These are phyloP conservation scores for Adenanthera pavonina DNA, from an alignment of 306 rosid genomes.

Conservation along the genomic window DNA sequence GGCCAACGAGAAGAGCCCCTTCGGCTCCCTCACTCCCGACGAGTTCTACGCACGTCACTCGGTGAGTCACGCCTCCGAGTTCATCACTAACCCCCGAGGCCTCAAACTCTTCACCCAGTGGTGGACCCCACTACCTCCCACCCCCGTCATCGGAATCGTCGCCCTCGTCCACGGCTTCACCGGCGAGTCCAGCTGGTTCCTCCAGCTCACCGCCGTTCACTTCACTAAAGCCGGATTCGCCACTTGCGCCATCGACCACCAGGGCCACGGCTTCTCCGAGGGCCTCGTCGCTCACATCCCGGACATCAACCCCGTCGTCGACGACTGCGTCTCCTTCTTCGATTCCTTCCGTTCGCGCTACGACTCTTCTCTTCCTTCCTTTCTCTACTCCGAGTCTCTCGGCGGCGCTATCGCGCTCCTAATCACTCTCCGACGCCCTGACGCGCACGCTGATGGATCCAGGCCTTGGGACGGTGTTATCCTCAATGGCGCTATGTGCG, in stretches of 20 bases:
- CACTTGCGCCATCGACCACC: slow-evolving; percentile 93
- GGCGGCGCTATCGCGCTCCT: slow-evolving; percentile 93
- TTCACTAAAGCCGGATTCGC: slow-evolving; percentile 83
- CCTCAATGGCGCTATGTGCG: slow-evolving; percentile 98
- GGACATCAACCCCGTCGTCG: slow-evolving; percentile 85
- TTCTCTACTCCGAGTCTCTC: slow-evolving; percentile 88
- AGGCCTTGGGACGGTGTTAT: slow-evolving; percentile 69
- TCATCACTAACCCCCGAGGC: slow-evolving; percentile 71
- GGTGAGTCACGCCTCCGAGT: slow-evolving; percentile 74
- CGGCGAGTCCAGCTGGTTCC: slow-evolving; percentile 96
- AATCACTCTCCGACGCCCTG: slow-evolving; percentile 60
- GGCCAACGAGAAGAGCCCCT: slow-evolving; percentile 81
- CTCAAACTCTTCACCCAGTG: slow-evolving; percentile 88
- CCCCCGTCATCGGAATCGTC: slow-evolving; percentile 55
- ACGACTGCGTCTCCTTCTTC: slow-evolving; percentile 82
- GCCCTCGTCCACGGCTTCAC: slow-evolving; percentile 91
- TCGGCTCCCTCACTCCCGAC: slow-evolving; percentile 66
- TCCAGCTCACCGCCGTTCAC: slow-evolving; percentile 85
- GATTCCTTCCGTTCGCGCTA: slow-evolving; percentile 60
- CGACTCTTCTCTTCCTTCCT: slow-evolving; percentile 66
- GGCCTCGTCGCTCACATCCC: slow-evolving; percentile 87
- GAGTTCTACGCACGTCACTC: slow-evolving; percentile 84
- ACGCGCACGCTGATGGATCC: neutral
- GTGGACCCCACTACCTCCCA: slow-evolving; percentile 86
- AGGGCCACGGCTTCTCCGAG: slow-evolving; percentile 98